These are phyloP conservation scores for Hortiboletus flavorubellus DNA, from an alignment of 768 basidiomycete species.

Conservation along the genomic window DNA sequence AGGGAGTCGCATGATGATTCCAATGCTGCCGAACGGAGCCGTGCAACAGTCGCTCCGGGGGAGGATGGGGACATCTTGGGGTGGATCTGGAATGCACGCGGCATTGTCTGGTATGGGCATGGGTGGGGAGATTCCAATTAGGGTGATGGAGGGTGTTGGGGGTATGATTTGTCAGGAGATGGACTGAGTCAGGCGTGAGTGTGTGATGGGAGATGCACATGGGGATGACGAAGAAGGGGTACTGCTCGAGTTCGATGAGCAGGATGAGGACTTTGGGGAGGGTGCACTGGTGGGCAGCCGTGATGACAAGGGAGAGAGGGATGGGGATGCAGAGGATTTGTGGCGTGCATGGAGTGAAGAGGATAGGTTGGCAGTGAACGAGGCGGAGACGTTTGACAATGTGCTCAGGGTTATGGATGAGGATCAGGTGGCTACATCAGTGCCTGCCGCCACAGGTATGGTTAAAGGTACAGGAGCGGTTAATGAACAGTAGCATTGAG, in stretches of 20 bases:
- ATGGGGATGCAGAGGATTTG: constrained; percentile 16
- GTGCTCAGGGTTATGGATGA: constrained; percentile 33
- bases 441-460: neutral
- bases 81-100: constrained; percentile 11
- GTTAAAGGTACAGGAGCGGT: neutral
- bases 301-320: neutral
- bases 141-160: constrained; percentile 52
- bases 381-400: constrained; percentile 33
- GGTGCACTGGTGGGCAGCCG: neutral
- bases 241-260: constrained; percentile 57
- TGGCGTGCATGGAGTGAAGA: constrained; percentile 29
- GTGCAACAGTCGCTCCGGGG: constrained; percentile 15
- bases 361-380: constrained; percentile 25
- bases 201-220: neutral
- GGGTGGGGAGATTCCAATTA: constrained; percentile 45
- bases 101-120: constrained; percentile 19
- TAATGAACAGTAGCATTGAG: neutral
- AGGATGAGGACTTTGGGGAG: constrained; percentile 58
- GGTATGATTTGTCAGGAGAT: constrained; percentile 54
- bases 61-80: constrained; percentile 12
- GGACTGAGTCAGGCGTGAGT: constrained; percentile 10
- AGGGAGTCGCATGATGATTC: constrained; percentile 45
- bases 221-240: constrained; percentile 20
- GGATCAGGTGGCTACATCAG: constrained; percentile 25
- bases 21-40: constrained; percentile 78